A percentile compares a stretch with the other conserved stretches of the same genome.
Evolutionary conservation across 2,329 filamentous ascomycete species (phyloP).

Genomic region (Uncinocarpus reesii): DNA sequence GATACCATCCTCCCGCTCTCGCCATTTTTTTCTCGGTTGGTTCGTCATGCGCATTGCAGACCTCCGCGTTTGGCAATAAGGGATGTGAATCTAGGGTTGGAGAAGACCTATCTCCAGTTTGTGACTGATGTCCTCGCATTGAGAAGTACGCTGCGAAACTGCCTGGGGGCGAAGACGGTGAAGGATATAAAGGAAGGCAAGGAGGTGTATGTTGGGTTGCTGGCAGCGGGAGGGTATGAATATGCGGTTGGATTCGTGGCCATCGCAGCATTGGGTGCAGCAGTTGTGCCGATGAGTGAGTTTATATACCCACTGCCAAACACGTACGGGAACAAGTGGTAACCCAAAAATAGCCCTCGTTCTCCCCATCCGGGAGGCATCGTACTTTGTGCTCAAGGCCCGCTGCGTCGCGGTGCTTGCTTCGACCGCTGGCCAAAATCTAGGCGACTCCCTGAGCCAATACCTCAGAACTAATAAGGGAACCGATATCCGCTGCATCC

Average conservation of each 20-base stretch:
- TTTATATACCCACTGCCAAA: background rate
- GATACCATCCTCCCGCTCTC: conserved; percentile 23
- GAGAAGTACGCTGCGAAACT: conserved; percentile 11
- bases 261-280: conserved; percentile 39
- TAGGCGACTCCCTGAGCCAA: conserved; percentile 24
- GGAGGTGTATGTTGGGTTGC: conserved; percentile 31
- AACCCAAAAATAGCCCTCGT: conserved; percentile 26
- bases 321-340: background rate
- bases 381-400: conserved; percentile 38
- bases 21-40: conserved; percentile 23
- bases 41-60: conserved; percentile 21
- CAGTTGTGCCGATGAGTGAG: conserved; percentile 36
- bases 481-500: conserved; percentile 2
- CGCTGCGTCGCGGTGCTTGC: conserved; percentile 31
- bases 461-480: conserved; percentile 27
- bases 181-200: conserved; percentile 16
- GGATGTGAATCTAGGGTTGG: conserved; percentile 17
- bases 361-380: conserved; percentile 34
- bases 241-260: conserved; percentile 41
- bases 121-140: conserved; percentile 16
- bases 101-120: conserved; percentile 17
- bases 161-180: conserved; percentile 10
- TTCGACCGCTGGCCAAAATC: conserved; percentile 24
- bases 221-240: conserved; percentile 41
- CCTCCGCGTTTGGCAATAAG: conserved; percentile 18